These are phyloP conservation scores for Lumnitzera racemosa DNA, from an alignment of 345 rosid genomes.

Conservation along the genomic window DNA sequence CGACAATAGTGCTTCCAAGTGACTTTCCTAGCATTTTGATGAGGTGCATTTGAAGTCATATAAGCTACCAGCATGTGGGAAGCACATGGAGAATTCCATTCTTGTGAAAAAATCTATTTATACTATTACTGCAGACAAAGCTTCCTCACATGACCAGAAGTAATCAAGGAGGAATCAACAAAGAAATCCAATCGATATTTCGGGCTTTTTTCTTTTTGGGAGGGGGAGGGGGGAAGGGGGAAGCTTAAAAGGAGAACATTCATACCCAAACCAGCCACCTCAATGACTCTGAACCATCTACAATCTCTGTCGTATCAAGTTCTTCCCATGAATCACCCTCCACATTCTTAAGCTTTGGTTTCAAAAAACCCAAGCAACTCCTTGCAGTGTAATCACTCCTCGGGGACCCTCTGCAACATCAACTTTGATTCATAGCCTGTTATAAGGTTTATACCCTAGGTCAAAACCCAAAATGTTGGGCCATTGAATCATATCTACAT, in stretches of 20 bases:
- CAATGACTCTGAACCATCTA: constrained; percentile 66
- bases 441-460: constrained; percentile 34
- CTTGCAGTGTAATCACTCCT: constrained; percentile 65
- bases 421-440: constrained; percentile 56
- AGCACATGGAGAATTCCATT: too few species aligned
- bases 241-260: constrained; percentile 4
- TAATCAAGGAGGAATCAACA: neutral
- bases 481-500: neutral
- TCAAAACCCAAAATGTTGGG: constrained; percentile 30
- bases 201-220: too few species aligned
- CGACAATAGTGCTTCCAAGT: too few species aligned
- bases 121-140: too few species aligned
- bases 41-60: too few species aligned
- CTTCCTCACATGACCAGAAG: too few species aligned
- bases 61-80: too few species aligned
- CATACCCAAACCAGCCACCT: constrained; percentile 94
- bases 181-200: too few species aligned
- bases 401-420: constrained; percentile 85
- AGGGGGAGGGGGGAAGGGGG: neutral
- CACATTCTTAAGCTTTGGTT: constrained; percentile 60
- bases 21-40: too few species aligned
- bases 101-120: too few species aligned
- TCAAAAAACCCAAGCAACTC: constrained; percentile 53
- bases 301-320: constrained; percentile 59
- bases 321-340: constrained; percentile 94